Evolutionary conservation across 2,329 filamentous ascomycete species (phyloP).

Genomic region (Sporothrix variecibatus): DNA sequence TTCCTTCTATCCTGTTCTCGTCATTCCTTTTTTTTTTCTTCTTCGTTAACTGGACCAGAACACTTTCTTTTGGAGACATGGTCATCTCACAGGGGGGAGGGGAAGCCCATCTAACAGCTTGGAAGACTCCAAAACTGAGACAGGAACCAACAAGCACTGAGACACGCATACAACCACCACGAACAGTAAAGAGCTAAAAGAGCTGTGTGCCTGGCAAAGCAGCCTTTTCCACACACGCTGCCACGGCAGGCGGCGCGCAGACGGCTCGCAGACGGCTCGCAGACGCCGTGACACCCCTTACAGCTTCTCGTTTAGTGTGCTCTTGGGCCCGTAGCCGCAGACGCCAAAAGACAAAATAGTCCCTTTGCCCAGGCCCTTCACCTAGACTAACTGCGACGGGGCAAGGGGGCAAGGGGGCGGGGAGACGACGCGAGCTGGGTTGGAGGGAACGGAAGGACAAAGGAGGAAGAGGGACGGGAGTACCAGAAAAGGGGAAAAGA

Average conservation of each 20-base stretch:
- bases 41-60: neutral
- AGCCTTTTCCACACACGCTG: neutral
- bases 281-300: neutral
- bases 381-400: conserved; percentile 1
- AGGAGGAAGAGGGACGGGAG: neutral
- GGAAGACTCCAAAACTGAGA: neutral
- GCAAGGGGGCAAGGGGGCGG: neutral
- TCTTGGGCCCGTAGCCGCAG: neutral
- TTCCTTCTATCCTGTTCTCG: neutral
- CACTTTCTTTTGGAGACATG: neutral
- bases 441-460: neutral
- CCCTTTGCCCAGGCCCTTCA: neutral
- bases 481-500: neutral
- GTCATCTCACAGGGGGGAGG: neutral
- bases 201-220: neutral
- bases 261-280: neutral
- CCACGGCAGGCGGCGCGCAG: neutral
- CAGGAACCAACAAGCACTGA: neutral
- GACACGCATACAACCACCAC: neutral
- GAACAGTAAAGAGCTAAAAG: neutral
- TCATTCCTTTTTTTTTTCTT: neutral
- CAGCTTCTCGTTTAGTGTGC: neutral
- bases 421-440: neutral
- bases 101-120: neutral
- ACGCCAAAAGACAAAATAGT: conserved; percentile 4